These are phyloP conservation scores for Lactuca sativa DNA, from an alignment of 129 eudicot species.

Conservation along the genomic window DNA sequence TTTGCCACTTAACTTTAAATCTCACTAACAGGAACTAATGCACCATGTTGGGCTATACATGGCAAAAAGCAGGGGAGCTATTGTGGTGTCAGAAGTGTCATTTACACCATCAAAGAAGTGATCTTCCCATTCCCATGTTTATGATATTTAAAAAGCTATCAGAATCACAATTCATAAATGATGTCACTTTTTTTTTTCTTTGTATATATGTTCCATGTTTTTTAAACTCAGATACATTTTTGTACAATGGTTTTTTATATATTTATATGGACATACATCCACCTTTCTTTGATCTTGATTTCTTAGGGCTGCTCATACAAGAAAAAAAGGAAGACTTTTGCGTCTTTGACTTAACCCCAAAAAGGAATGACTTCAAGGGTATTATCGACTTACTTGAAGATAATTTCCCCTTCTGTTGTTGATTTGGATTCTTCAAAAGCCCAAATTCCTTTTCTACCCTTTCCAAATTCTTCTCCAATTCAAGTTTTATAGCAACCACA, in stretches of 20 bases:
- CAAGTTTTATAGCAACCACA: constrained; percentile 43
- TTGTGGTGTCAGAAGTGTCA: constrained; percentile 80
- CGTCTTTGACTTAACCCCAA: constrained; percentile 63
- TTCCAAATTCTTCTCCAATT: constrained; percentile 52
- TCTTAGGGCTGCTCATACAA: constrained; percentile 45
- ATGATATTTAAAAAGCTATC: constrained; percentile 6
- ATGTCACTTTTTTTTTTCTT: constrained; percentile 6
- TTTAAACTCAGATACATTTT: background rate
- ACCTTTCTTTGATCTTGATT: constrained; percentile 27
- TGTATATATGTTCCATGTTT: constrained; percentile 4
- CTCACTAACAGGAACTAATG: constrained; percentile 72
- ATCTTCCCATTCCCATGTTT: constrained; percentile 13
- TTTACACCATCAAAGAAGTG: constrained; percentile 32
- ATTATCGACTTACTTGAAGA: constrained; percentile 32
- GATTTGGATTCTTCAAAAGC: constrained; percentile 32
- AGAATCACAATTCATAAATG: background rate
- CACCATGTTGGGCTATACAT: constrained; percentile 95
- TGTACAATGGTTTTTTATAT: background rate
- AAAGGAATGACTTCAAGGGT: constrained; percentile 69
- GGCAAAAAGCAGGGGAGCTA: constrained; percentile 96
- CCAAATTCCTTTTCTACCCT: constrained; percentile 58
- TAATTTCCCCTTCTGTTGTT: constrained; percentile 29
- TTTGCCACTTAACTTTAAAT: background rate
- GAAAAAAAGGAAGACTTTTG: constrained; percentile 64
- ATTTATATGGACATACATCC: constrained; percentile 2